phyloP scores from a whole-genome alignment of 2,329 filamentous ascomycete species.

The Camillea tinctor region DNA sequence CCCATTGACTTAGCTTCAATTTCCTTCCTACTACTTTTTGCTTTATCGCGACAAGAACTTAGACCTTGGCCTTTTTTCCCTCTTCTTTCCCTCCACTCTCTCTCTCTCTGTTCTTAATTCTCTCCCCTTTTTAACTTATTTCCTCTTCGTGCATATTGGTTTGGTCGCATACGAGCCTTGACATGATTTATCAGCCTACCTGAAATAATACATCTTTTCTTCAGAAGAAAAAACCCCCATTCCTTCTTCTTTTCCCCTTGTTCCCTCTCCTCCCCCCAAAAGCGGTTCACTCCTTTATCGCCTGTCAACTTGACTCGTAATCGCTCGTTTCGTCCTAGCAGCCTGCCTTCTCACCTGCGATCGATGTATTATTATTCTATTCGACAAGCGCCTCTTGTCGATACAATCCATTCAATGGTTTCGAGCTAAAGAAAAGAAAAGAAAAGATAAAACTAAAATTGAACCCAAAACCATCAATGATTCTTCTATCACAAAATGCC shows the following conservation, averaged over 20 bases:
- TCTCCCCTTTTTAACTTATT: neutral
- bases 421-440: too few species aligned
- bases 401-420: neutral
- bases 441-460: too few species aligned
- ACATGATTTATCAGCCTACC: neutral
- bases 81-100: too few species aligned
- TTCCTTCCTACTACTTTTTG: neutral
- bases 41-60: neutral
- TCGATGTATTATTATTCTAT: constrained; percentile 9
- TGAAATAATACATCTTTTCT: neutral
- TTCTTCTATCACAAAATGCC: constrained; percentile 31
- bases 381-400: neutral
- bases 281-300: constrained; percentile 20
- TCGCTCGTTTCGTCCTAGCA: constrained; percentile 11
- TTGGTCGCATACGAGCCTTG: constrained; percentile 6
- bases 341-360: constrained; percentile 5
- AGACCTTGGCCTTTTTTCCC: too few species aligned
- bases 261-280: too few species aligned
- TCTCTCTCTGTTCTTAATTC: too few species aligned
- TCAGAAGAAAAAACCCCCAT: too few species aligned
- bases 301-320: constrained; percentile 13
- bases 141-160: constrained; percentile 10
- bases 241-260: constrained; percentile 8
- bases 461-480: constrained; percentile 21
- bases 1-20: neutral